These are phyloP conservation scores for Crepidotus variabilis DNA, from an alignment of 768 basidiomycete species.

Conservation along the genomic window DNA sequence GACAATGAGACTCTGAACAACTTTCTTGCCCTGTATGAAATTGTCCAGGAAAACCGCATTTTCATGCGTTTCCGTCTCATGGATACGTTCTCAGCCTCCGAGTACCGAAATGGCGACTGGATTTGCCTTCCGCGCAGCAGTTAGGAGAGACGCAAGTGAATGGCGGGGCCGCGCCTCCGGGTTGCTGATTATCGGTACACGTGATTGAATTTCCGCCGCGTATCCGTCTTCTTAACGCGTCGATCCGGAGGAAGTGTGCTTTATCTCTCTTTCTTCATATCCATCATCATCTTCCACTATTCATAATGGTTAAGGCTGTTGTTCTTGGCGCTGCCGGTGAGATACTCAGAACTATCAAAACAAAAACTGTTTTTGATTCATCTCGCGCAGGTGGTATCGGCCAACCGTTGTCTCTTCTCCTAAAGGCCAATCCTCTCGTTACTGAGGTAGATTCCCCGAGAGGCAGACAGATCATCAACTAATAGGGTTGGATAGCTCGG, in stretches of 20 bases:
- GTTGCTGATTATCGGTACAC: constrained; percentile 14
- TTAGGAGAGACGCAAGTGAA: background rate
- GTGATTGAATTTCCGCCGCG: constrained; percentile 20
- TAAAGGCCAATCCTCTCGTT: constrained; percentile 82
- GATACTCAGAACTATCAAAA: constrained; percentile 10
- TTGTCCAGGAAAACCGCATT: too few species aligned
- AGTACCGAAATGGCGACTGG: background rate
- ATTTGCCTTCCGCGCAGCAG: background rate
- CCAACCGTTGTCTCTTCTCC: constrained; percentile 89
- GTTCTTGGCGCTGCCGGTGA: constrained; percentile 95
- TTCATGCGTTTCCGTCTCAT: too few species aligned
- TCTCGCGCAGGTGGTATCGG: constrained; percentile 82
- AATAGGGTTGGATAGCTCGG: constrained; percentile 49
- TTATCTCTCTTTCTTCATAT: constrained; percentile 14
- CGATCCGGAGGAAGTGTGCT: constrained; percentile 12
- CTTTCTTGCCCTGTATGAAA: too few species aligned
- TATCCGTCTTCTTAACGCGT: constrained; percentile 8
- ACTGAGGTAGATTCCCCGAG: constrained; percentile 51
- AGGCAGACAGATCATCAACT: background rate
- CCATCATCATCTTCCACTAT: constrained; percentile 18
- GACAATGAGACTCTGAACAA: too few species aligned
- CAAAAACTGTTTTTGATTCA: constrained; percentile 1
- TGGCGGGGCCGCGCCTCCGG: background rate
- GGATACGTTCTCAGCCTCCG: background rate
- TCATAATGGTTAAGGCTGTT: constrained; percentile 70